phyloP scores from a whole-genome alignment of 108 stramenopile species.

The Epipyxis sp. region DNA sequence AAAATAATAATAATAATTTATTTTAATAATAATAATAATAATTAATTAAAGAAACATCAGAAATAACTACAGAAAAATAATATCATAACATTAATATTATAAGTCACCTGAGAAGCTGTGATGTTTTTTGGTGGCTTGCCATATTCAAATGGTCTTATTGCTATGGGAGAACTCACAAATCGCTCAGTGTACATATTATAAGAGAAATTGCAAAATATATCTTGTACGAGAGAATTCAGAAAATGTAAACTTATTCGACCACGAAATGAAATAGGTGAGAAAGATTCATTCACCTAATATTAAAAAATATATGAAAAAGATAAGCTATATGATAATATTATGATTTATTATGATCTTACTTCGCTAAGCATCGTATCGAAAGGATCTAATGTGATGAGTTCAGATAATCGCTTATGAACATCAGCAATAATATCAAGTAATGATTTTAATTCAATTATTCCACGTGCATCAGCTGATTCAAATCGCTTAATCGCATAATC shows the following conservation, averaged over 20 bases:
- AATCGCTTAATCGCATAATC: conserved; percentile 44
- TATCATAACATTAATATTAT: no score
- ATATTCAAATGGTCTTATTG: conserved; percentile 20
- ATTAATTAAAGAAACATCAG: no score
- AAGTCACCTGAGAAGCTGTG: neutral
- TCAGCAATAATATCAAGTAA: conserved; percentile 30
- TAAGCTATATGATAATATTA: no score
- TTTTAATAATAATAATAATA: no score
- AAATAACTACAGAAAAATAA: no score
- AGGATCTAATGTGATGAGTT: conserved; percentile 32
- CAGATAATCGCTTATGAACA: conserved; percentile 39
- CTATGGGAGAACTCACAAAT: conserved; percentile 42
- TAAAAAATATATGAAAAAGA: no score
- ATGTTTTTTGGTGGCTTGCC: neutral
- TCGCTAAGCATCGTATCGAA: conserved; percentile 40
- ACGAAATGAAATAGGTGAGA: conserved; percentile 38
- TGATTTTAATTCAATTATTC: conserved; percentile 44
- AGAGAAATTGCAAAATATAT: conserved; percentile 53
- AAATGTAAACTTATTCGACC: conserved; percentile 50
- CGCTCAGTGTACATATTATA: conserved; percentile 45
- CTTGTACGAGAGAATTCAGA: conserved; percentile 41
- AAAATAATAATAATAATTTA: no score
- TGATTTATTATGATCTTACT: no score
- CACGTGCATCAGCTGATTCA: conserved; percentile 39
- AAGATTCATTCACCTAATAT: conserved; percentile 49